A percentile compares a stretch with the other conserved stretches of the same genome.
Evolutionary conservation across 2,329 filamentous ascomycete species (phyloP).

Genomic region (Apiospora arundinis): DNA sequence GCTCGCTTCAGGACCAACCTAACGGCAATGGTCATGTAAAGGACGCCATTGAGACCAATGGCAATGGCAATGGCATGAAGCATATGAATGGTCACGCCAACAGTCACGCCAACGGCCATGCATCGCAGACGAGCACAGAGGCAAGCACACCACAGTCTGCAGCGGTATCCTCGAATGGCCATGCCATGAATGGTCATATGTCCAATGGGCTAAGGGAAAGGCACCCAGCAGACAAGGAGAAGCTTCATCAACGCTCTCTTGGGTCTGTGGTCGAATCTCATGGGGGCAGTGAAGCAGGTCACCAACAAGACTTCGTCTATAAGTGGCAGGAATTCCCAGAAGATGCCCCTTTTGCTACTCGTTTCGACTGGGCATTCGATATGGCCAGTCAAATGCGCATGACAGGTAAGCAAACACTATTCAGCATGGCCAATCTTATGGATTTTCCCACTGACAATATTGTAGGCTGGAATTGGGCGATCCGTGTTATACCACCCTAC

Average conservation of each 20-base stretch:
- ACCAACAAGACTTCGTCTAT: conserved; percentile 49
- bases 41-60: background rate
- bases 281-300: background rate
- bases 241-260: background rate
- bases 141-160: background rate
- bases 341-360: conserved; percentile 52
- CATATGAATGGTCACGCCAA: background rate
- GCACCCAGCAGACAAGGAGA: background rate
- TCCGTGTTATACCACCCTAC: conserved; percentile 51
- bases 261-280: background rate
- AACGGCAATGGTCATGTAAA: background rate
- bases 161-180: conserved; percentile 11
- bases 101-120: conserved; percentile 19
- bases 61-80: background rate
- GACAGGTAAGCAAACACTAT: conserved; percentile 51
- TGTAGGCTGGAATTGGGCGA: conserved; percentile 64
- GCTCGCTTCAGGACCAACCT: background rate
- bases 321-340: conserved; percentile 67
- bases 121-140: background rate
- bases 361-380: conserved; percentile 63
- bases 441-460: background rate
- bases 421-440: background rate
- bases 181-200: conserved; percentile 20
- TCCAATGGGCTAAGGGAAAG: background rate
- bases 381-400: conserved; percentile 61